phyloP scores from a whole-genome alignment of 1,284 basidiomycete genomes.

The Tetrapyrgos nigripes region DNA sequence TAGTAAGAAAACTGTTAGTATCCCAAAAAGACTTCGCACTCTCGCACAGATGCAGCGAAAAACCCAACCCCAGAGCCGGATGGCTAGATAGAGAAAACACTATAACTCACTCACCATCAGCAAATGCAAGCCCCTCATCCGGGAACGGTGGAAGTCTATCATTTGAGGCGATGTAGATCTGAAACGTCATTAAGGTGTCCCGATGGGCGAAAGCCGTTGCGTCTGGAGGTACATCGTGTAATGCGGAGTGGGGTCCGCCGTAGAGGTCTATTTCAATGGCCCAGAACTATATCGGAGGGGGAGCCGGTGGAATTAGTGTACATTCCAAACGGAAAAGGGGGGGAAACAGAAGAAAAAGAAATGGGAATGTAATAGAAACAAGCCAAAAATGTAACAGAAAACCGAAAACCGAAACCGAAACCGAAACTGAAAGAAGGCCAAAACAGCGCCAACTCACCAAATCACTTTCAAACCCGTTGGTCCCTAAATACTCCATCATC shows the following conservation, averaged over 20 bases:
- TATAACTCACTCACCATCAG: constrained; percentile 30
- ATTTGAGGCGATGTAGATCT: constrained; percentile 45
- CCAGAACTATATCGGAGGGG: constrained; percentile 37
- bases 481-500: constrained; percentile 41
- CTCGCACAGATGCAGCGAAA: too few relatives aligned
- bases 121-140: constrained; percentile 36
- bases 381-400: too few relatives aligned
- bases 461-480: constrained; percentile 34
- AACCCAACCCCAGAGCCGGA: too few relatives aligned
- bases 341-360: too few relatives aligned
- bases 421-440: too few relatives aligned
- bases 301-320: too few relatives aligned
- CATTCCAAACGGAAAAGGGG: too few relatives aligned
- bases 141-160: constrained; percentile 42
- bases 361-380: too few relatives aligned
- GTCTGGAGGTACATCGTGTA: constrained; percentile 40
- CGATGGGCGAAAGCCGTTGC: constrained; percentile 47
- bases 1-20: constrained; percentile 11
- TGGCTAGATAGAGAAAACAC: too few relatives aligned
- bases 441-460: constrained; percentile 33
- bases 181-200: constrained; percentile 45
- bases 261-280: constrained; percentile 49
- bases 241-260: constrained; percentile 47
- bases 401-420: too few relatives aligned
- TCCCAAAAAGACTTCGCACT: too few relatives aligned